phyloP scores from a whole-genome alignment of 2,329 filamentous ascomycete species.

The Teratosphaeria destructans region DNA sequence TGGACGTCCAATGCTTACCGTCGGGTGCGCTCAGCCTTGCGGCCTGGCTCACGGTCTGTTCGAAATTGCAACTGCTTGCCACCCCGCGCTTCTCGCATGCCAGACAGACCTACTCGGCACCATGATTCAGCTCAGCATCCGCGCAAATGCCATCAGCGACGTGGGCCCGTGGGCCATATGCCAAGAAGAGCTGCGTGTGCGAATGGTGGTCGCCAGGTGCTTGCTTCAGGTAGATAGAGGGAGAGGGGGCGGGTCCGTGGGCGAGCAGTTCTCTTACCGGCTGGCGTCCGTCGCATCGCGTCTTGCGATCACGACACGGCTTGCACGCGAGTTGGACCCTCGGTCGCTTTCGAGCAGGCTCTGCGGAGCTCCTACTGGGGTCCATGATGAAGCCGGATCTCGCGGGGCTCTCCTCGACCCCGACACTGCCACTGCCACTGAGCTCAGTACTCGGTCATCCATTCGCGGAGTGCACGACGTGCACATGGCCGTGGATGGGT shows the following conservation, averaged over 20 bases:
- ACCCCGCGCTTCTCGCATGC: slow-evolving; percentile 14
- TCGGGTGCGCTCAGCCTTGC: not conserved
- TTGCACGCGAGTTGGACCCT: slow-evolving; percentile 7
- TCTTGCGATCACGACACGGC: slow-evolving; percentile 17
- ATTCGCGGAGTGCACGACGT: not conserved
- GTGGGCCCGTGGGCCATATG: not conserved
- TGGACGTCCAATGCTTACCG: not conserved
- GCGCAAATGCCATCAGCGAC: not conserved
- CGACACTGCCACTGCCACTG: not conserved
- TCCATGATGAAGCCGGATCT: not conserved
- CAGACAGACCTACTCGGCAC: slow-evolving; percentile 3
- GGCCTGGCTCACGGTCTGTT: slow-evolving; percentile 2
- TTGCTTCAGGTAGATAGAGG: no score
- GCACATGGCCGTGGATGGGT: not conserved
- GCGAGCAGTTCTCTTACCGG: slow-evolving; percentile 1
- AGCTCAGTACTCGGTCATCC: not conserved
- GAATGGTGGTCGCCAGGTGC: no score
- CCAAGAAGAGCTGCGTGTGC: not conserved
- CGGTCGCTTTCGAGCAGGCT: not conserved
- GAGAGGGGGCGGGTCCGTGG: not conserved
- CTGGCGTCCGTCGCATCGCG: slow-evolving; percentile 15
- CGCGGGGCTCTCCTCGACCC: not conserved
- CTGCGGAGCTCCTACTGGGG: not conserved
- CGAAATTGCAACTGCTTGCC: slow-evolving; percentile 9
- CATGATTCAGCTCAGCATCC: not conserved